Evolutionary conservation across 345 rosid genomes (phyloP), one percentile per base, ranked within the genome.

Genomic region (Salix arbutifolia): DNA sequence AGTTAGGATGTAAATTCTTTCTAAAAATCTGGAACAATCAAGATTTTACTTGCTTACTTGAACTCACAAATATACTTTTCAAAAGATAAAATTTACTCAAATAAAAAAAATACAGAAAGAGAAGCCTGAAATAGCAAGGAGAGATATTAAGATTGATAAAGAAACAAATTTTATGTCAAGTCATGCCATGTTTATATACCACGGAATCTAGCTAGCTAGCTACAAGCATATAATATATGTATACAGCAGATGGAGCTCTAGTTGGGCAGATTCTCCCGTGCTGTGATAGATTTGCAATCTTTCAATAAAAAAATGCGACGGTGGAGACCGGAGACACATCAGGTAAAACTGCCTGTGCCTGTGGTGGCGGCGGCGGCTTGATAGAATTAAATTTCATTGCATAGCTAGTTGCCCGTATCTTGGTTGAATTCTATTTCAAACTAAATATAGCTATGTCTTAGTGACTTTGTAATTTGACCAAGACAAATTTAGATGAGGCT

Each of bases 1-100:
- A 5, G 0, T 4, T 0, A 33, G 4, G 1, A 31, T 31, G 0
- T 31, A 4, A 3, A 31, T 33, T 33, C 4, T 33, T 4, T 33
- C 0, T 0, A 33, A 4, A 4, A 33, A 4, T 33, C 0, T 33
- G 0, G 4, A 4, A 33, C 4, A 33, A 33, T 0, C 0, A 0
- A 0, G 6, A 0, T 33, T 33, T 33, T 33, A 4, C 0, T 3
- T 0, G 4, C 0, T 31, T 31, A 31, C 0, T 0, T 2, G 4
- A 31, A 3, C 33, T 31, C 33, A 3, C 0, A 31, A 31, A 31
- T 31, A 31, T 31, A 31, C 31, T 31, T 31, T 31, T 2, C 33
- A 3, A 31, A 4, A 31, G 33, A 31, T 31, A 3, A 0, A 3
- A 31, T 3, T 33, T 33, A 5, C 35, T 33, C 0, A 0, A 5